Base-by-base conservation (phyloP, 2,329 filamentous ascomycete genomes). In the Cladosporium phlei region DNA sequence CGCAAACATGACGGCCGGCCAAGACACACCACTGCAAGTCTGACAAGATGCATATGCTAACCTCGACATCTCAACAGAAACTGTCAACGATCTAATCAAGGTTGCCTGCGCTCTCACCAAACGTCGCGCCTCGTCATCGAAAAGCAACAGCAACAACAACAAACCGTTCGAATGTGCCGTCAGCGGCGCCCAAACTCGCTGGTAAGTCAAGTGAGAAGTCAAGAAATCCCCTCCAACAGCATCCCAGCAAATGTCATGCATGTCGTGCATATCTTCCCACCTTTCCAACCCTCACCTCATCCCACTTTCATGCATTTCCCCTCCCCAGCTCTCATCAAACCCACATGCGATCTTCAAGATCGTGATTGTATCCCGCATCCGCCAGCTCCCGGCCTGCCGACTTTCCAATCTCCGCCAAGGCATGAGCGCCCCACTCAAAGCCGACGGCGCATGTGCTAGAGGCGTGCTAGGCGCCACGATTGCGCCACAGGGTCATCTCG, bases 71-170 rank as follows among this genome's bases (percentile, higher is more conserved):
- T 21, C 16, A 6, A 19, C 57, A 83, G 82, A 71, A 47, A 84
- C 85, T 0, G 78, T 93, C 34, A 66, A 73, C 28, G 83, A 82
- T 48, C 67, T 90, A 12, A 73, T 84, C 14, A 75, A 81, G 12
- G 75, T 86, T 3, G 82, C 82, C 0, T 80, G 76, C 52, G 66
- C 77, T 7, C 72, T 88, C 24, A 72, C 91, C 52, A 80, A 79
- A 20, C 77, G 80, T 52, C 64, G 66, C 45, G 25, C 42, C 21
- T 5, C 42, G 20, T 39, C 37, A 22, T 25, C 24, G 24, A 11
- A 6, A 25, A 6, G 6, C 6, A 45, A 45, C 21, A 29, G 32
- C 32, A 69, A 68, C 50, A 56, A 55, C 21, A 42, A 49, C 22
- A 21, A 54, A 30, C 70, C 65, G 14, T 85, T 82, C 53, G 63